A percentile compares a stretch with the other conserved stretches of the same genome.
These are phyloP conservation scores for Pseudogymnoascus sp. DNA, from an alignment of 2,329 filamentous ascomycete genomes.

Conservation along the genomic window DNA sequence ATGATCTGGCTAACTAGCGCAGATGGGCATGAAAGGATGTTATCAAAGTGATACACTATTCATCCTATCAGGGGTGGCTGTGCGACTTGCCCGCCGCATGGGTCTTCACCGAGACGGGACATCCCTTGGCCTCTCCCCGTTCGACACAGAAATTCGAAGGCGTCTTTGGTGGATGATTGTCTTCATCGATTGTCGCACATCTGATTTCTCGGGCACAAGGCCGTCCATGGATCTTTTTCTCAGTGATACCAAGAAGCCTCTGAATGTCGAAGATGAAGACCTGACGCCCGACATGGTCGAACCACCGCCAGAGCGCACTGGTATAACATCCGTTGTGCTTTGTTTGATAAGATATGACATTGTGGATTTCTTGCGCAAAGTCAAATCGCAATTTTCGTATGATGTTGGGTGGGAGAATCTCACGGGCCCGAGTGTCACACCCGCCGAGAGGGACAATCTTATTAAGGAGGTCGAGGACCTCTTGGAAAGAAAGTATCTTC, in stretches of 20 bases:
- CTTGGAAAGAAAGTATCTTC: constrained; percentile 32
- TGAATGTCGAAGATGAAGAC: constrained; percentile 47
- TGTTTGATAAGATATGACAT: constrained; percentile 34
- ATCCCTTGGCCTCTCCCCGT: constrained; percentile 41
- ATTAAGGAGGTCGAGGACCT: constrained; percentile 31
- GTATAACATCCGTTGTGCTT: constrained; percentile 35
- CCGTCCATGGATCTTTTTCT: constrained; percentile 33
- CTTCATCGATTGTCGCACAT: constrained; percentile 43
- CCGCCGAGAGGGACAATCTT: constrained; percentile 17
- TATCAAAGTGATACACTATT: constrained; percentile 11
- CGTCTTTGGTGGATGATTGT: constrained; percentile 55
- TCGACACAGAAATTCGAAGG: constrained; percentile 45
- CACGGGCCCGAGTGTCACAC: constrained; percentile 10
- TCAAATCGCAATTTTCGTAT: constrained; percentile 25
- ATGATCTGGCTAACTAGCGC: not conserved
- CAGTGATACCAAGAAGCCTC: constrained; percentile 41
- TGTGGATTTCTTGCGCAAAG: constrained; percentile 32
- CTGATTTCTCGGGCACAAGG: constrained; percentile 40
- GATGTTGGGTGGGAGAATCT: constrained; percentile 17
- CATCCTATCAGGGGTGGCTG: constrained; percentile 13
- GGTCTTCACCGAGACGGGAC: constrained; percentile 34
- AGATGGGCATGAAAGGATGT: constrained; percentile 10
- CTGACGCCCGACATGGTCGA: constrained; percentile 39
- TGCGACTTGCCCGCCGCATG: constrained; percentile 15
- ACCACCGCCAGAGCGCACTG: constrained; percentile 38